phyloP scores from a whole-genome alignment of 441 rosid species.

The Corymbia calophylla region DNA sequence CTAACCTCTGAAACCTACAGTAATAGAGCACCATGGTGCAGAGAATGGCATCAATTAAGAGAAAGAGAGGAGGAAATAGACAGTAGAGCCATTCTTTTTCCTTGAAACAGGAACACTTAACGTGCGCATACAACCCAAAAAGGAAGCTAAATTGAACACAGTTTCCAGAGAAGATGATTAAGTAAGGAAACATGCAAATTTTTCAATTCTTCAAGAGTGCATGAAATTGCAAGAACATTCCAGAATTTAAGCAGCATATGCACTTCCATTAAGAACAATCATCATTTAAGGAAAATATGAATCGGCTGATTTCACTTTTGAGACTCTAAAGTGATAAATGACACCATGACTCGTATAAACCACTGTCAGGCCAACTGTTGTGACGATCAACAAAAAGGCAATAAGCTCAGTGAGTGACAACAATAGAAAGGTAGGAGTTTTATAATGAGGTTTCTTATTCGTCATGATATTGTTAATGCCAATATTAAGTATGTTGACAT shows the following conservation, averaged over 20 bases:
- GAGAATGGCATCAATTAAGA: background rate
- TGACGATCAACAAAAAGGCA: background rate
- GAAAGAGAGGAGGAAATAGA: background rate
- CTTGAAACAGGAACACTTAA: background rate
- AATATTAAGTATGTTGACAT: background rate
- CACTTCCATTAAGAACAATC: background rate
- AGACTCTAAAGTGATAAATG: background rate
- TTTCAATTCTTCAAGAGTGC: background rate
- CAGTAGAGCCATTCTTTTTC: background rate
- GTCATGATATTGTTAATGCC: background rate
- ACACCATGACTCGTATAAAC: background rate
- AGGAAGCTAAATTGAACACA: background rate
- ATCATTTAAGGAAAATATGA: background rate
- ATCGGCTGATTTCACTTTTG: background rate
- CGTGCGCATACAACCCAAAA: background rate
- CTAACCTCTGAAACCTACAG: constrained; percentile 90
- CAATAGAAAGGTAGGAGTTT: background rate
- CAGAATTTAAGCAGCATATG: background rate
- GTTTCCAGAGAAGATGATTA: background rate
- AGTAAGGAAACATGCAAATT: background rate
- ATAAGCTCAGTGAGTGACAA: background rate
- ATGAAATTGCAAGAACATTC: background rate
- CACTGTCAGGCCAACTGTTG: background rate
- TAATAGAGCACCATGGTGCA: background rate
- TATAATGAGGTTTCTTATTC: background rate